Evolutionary conservation across 1,284 basidiomycete species (phyloP), one percentile per base, ranked within the genome.

Genomic region (Boletus mariae): DNA sequence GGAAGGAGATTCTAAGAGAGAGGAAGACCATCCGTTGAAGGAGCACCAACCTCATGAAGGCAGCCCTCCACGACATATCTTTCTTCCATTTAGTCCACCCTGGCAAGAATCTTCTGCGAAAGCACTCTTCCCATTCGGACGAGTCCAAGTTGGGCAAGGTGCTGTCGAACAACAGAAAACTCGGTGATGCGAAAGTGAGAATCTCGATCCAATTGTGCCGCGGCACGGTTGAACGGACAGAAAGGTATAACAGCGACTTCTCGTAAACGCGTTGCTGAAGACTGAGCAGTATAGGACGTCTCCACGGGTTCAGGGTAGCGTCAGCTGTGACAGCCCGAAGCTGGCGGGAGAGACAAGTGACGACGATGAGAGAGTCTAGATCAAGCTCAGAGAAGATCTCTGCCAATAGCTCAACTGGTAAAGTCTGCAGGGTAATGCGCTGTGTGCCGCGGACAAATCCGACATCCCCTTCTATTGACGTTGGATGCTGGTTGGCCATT

Each of bases 151-250:
- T 84, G 8, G 88, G 88, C 38, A 86, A 67, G 12, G 84, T 83
- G 25, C 80, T 74, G 38, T 86, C 78, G 59, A 82, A 86, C 10
- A 90, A 70, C 45, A 90, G 72, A 67, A 82, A 87, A 4, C 74
- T 66, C 0, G 85, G 74, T 32, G 72, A 71, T 10, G 83, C 86
- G 13, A 81, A 67, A 35, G 79, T 78, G 47, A 89, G 65, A 40
- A 90, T 82, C 54, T 88, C 84, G 45, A 89, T 75, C 84, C 85
- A 90, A 61, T 89, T 90, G 54, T 84, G 80, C 40, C 83, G 75
- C 7, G 88, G 87, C 1, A 89, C 83, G 20, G 70, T 80, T 26
- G 70, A 68, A 40, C 81, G 79, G 41, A 85, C 76, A 57, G 82
- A 78, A 35, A 90, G 74, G 60, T 84, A 77, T 54, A 71, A 77